Conservation (phyloP, 2,329 filamentous ascomycete species). For the Colletotrichum sp. region DNA sequence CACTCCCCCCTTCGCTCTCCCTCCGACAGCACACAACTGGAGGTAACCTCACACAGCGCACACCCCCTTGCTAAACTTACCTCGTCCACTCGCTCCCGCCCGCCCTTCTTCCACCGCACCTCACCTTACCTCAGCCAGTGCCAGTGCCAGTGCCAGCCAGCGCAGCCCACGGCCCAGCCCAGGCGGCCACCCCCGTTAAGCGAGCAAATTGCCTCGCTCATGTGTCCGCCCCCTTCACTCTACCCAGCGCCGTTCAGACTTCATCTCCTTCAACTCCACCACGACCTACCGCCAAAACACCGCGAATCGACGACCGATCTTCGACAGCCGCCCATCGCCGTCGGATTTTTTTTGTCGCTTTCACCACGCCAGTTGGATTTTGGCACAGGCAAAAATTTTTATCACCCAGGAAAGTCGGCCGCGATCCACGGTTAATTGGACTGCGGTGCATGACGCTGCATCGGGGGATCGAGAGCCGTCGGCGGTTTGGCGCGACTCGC, state of each 20-base stretch:
- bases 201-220: constrained; percentile 22
- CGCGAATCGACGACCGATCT: constrained; percentile 14
- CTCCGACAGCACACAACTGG: neutral
- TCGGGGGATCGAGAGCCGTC: constrained; percentile 39
- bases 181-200: constrained; percentile 20
- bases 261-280: constrained; percentile 23
- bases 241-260: constrained; percentile 22
- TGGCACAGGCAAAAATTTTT: neutral
- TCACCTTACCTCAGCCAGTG: constrained; percentile 3
- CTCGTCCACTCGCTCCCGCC: neutral
- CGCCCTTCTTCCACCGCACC: neutral
- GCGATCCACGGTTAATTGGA: constrained; percentile 8
- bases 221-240: constrained; percentile 22
- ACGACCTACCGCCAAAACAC: constrained; percentile 18
- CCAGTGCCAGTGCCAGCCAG: constrained; percentile 14
- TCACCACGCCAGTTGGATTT: constrained; percentile 2
- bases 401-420: neutral
- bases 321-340: constrained; percentile 10
- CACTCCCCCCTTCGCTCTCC: neutral
- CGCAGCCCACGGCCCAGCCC: constrained; percentile 3
- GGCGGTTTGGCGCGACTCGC: constrained; percentile 42
- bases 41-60: neutral
- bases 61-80: neutral
- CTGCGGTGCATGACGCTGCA: constrained; percentile 37
- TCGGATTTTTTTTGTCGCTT: constrained; percentile 14